These are phyloP conservation scores for Penicillium sp. DNA, from an alignment of 2,329 filamentous ascomycete species.

Conservation along the genomic window DNA sequence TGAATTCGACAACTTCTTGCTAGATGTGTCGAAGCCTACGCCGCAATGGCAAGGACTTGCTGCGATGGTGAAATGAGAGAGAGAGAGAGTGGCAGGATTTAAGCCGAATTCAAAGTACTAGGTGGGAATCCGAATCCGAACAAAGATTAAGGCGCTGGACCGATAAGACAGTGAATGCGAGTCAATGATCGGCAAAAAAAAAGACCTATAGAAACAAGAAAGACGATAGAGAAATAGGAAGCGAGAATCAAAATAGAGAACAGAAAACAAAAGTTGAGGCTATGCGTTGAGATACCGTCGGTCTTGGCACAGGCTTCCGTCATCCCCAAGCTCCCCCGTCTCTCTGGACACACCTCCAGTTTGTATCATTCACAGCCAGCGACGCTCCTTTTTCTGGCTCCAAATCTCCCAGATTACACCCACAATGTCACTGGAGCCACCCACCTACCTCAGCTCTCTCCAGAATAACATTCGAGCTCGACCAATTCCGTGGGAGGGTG, in stretches of 20 bases:
- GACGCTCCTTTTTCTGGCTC: conserved; percentile 9
- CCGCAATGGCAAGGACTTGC: neutral
- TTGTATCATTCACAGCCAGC: conserved; percentile 7
- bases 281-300: conserved; percentile 12
- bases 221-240: conserved; percentile 2
- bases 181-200: neutral
- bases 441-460: conserved; percentile 80
- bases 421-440: conserved; percentile 84
- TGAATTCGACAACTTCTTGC: neutral
- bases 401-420: conserved; percentile 13
- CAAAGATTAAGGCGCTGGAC: conserved; percentile 7
- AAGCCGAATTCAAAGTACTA: conserved; percentile 10
- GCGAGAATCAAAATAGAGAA: neutral
- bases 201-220: neutral
- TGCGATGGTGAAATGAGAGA: conserved; percentile 6
- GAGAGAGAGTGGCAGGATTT: neutral
- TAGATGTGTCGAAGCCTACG: neutral
- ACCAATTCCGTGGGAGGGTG: conserved; percentile 96
- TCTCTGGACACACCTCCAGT: conserved; percentile 14
- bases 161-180: neutral
- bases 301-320: conserved; percentile 29
- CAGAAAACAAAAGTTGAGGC: conserved; percentile 7
- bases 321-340: conserved; percentile 23
- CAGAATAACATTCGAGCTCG: conserved; percentile 96
- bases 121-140: conserved; percentile 6